Evolutionary conservation across 164 flowering plant species (phyloP), one percentile per base, ranked within the genome.

Genomic region (Dillenia turbinata): DNA sequence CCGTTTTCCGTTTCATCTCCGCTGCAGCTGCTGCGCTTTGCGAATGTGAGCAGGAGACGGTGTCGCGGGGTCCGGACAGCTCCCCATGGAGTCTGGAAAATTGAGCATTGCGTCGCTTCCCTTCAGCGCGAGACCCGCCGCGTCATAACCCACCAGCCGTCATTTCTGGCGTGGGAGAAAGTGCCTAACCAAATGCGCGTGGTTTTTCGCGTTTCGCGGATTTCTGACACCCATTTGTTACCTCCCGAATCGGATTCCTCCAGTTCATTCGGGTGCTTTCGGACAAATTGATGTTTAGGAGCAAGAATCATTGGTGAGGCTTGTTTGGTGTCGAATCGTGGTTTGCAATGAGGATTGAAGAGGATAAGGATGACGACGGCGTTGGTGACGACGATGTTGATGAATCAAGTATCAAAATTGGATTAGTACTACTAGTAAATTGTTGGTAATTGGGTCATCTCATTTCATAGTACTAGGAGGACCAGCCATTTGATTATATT

Each of bases 121-220:
- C 46, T 72, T 85, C 9, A 89, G 74, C 13, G 88, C 84, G 1
- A 82, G 72, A 0, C 83, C 91, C 1, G 96, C 96, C 55, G 83
- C 93, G 53, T 89, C 96, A 47, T 82, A 82, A 44, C 93, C 96
- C 1, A 85, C 80, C 80, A 0, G 96, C 96, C 0, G 96, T 92
- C 96, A 89, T 89, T 69, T 89, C 96, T 47, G 96, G 75, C 0
- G 85, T 73, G 0, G 83, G 78, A 57, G n/a, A 62, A 86, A 0
- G 92, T 89, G 8, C 96, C 96, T 1, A 89, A 89, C 96, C 96
- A 89, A 44, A 89, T 83, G 0, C 96, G 78, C 0, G 82, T 66
- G 0, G 82, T 75, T 69, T 86, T 86, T 0, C 82, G 75, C 2
- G 96, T 92, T 66, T 87, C 85, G 9, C 96, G 83, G 56, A 89